phyloP scores from a whole-genome alignment of 2,329 filamentous ascomycete genomes.

The Penicillium sp. region DNA sequence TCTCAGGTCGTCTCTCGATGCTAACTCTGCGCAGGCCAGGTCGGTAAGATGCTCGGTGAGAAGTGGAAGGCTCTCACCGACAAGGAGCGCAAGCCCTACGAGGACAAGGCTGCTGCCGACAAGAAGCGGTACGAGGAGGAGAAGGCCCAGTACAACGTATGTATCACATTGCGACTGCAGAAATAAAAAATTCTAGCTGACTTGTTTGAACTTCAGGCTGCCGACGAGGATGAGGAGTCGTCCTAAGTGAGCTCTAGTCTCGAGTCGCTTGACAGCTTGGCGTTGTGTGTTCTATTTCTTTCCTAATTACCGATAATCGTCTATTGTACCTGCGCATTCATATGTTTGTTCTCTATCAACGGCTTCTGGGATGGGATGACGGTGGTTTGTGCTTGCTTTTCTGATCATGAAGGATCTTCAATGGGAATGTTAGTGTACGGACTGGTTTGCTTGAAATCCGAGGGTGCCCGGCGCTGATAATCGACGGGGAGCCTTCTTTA shows the following conservation, averaged over 20 bases:
- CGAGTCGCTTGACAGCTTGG: conserved; percentile 36
- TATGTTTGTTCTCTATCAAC: conserved; percentile 38
- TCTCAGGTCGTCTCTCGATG: neutral
- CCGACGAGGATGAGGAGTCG: conserved; percentile 61
- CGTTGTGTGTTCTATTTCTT: conserved; percentile 42
- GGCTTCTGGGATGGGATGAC: conserved; percentile 40
- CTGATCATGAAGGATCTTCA: conserved; percentile 37
- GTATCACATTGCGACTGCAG: conserved; percentile 37
- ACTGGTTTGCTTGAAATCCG: conserved; percentile 35
- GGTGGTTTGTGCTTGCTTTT: conserved; percentile 38
- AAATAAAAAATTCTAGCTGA: conserved; percentile 8
- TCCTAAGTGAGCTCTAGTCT: conserved; percentile 34
- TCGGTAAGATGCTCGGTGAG: conserved; percentile 97
- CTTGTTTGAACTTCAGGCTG: conserved; percentile 50
- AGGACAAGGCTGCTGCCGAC: conserved; percentile 93
- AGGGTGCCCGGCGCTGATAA: conserved; percentile 29
- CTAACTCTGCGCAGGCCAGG: conserved; percentile 68
- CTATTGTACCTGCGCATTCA: conserved; percentile 37
- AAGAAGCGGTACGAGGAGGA: conserved; percentile 99
- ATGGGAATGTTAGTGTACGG: conserved; percentile 37
- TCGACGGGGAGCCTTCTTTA: conserved; percentile 26
- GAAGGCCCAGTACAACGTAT: conserved; percentile 91
- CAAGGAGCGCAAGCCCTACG: conserved; percentile 90
- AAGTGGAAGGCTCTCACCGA: conserved; percentile 97
- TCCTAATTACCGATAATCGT: conserved; percentile 30